A percentile compares a stretch with the other conserved stretches of the same genome.
Evolutionary conservation across 257 asterid genomes (phyloP).

Genomic region (Phtheirospermum japonicum): DNA sequence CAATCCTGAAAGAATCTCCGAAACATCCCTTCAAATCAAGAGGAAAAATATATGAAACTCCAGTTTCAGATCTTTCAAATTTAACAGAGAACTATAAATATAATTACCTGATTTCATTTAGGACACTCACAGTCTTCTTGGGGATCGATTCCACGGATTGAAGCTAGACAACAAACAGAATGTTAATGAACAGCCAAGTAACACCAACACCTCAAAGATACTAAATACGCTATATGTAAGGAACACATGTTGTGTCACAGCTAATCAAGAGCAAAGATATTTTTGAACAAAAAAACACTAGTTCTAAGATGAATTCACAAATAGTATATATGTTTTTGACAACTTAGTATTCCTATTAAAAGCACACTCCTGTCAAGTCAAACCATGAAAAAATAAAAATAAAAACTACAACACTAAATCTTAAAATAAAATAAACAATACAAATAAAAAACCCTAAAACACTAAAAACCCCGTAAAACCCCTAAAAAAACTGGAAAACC

Average conservation of each 20-base stretch:
- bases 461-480: too few relatives aligned
- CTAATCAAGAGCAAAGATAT: neutral
- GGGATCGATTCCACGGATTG: conserved; percentile 72
- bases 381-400: too few relatives aligned
- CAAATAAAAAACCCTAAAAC: too few relatives aligned
- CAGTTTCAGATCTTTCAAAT: conserved; percentile 13
- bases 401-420: too few relatives aligned
- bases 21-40: conserved; percentile 57
- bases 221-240: conserved; percentile 15
- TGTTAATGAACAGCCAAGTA: conserved; percentile 20
- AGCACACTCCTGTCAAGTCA: too few relatives aligned
- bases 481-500: too few relatives aligned
- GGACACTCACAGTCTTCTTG: conserved; percentile 59
- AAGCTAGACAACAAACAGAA: conserved; percentile 46
- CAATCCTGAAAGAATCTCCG: conserved; percentile 55
- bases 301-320: neutral
- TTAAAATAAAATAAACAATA: too few relatives aligned
- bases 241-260: conserved; percentile 22
- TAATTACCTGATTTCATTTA: conserved; percentile 60
- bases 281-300: neutral
- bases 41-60: conserved; percentile 24
- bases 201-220: neutral
- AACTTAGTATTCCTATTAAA: too few relatives aligned
- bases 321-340: neutral
- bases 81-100: conserved; percentile 15